Evolutionary conservation across 805 yeast species (phyloP).

Genomic region (Starmerella cellae): DNA sequence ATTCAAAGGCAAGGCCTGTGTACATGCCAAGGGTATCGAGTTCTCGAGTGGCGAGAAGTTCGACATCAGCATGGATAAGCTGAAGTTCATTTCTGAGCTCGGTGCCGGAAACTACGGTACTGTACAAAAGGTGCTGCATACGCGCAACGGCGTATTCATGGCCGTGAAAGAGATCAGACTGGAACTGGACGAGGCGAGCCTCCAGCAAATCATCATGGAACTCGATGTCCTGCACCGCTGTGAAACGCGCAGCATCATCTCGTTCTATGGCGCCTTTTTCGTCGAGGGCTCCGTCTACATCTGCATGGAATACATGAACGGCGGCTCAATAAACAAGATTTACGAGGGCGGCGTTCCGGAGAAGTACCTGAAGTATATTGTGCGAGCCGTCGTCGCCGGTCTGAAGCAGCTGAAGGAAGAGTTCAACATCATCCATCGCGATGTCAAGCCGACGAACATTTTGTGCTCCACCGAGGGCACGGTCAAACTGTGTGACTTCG

Average conservation of each 20-base stretch:
- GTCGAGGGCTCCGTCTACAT: conserved; percentile 96
- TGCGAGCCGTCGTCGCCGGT: conserved; percentile 70
- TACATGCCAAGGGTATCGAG: conserved; percentile 84
- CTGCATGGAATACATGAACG: conserved; percentile 98
- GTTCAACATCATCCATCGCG: conserved; percentile 89
- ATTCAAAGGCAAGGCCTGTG: conserved; percentile 84
- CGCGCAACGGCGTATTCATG: conserved; percentile 83
- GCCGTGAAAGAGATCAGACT: conserved; percentile 95
- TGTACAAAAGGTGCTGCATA: conserved; percentile 82
- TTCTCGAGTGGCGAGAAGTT: conserved; percentile 81
- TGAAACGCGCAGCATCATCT: conserved; percentile 80
- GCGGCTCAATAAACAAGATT: conserved; percentile 80
- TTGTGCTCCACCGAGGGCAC: conserved; percentile 72
- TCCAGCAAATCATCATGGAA: conserved; percentile 92
- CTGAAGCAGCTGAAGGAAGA: conserved; percentile 71
- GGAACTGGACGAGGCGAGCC: conserved; percentile 86
- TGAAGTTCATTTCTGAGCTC: conserved; percentile 55
- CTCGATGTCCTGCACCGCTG: conserved; percentile 87
- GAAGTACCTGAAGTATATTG: conserved; percentile 61
- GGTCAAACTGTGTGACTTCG: conserved; percentile 87
- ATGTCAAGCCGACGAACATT: conserved; percentile 92
- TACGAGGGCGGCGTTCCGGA: conserved; percentile 72
- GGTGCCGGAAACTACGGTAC: conserved; percentile 97
- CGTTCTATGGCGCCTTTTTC: conserved; percentile 93
- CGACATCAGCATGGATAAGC: conserved; percentile 73